Evolutionary conservation across 2,329 filamentous ascomycete genomes (phyloP), one percentile per base, ranked within the genome.

Genomic region (Venturia carpophila): DNA sequence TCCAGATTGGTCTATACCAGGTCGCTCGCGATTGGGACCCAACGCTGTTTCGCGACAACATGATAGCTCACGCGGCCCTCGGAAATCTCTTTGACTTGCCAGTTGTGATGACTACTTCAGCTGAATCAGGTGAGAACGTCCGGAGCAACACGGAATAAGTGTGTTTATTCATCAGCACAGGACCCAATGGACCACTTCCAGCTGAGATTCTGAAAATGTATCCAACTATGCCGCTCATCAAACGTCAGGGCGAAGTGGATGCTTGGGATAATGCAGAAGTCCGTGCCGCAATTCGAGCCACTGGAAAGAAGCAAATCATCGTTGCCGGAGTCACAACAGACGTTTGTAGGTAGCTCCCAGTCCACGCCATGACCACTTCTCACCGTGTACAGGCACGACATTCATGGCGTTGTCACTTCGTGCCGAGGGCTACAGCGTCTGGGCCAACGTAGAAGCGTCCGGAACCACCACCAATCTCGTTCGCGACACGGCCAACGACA

Each of bases 241-340:
- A 82, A 69, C 84, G 89, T 43, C 81, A 87, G 67, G 88, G 89
- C 47, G 86, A 92, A 71, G 87, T 92, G 70, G 83, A 91, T 71
- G 88, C 89, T 2, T 91, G 87, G 89, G 89, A 92, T 72, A 91
- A 90, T 69, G 69, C 80, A 2, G 83, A 88, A 0, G 91, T 92
- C 78, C 82, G 82, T 43, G 79, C 78, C 1, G 88, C 89, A 1
- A 80, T 92, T 67, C 76, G 80, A 68, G 87, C 86, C 1, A 83
- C 87, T 4, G 83, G 83, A 66, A 86, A 85, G 73, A 85, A 80
- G 39, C 89, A 92, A 73, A 78, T 92, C 70, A 88, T 92, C 71
- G 74, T 92, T 19, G 87, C 80, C 2, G 88, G 89, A 9, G 90
- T 91, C 70, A 82, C 84, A 1, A 91, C 89, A 0, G 89, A 92